A percentile compares a stretch with the other conserved stretches of the same genome.
Evolutionary conservation across 225 moss, liverwort and hornwort species (phyloP).

Genomic region (Sphagnum contortum): DNA sequence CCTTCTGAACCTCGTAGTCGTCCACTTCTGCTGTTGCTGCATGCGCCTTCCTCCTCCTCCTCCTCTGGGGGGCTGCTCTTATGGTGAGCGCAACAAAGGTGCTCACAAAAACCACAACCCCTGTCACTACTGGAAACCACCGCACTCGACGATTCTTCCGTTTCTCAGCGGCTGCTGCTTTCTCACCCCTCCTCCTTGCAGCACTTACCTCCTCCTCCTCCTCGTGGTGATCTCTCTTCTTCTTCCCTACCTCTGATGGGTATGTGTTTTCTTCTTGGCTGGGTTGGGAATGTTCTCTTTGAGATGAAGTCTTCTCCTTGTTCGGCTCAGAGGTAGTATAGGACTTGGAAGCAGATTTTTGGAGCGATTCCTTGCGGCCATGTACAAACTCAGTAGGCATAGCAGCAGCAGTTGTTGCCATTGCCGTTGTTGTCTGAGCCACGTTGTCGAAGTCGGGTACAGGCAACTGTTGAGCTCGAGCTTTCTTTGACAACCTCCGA

Average conservation of each 20-base stretch:
- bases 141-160: background rate
- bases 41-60: too few relatives aligned
- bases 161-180: too few relatives aligned
- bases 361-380: conserved; percentile 49
- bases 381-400: conserved; percentile 63
- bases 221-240: too few relatives aligned
- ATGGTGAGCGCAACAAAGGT: conserved; percentile 1
- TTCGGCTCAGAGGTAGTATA: background rate
- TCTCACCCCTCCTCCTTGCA: too few relatives aligned
- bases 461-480: conserved; percentile 39
- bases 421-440: conserved; percentile 38
- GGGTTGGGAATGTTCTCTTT: too few relatives aligned
- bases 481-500: conserved; percentile 67
- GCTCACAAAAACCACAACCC: conserved; percentile 22
- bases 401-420: conserved; percentile 15
- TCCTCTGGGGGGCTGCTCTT: too few relatives aligned
- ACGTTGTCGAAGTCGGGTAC: conserved; percentile 93
- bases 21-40: background rate
- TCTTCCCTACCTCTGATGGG: too few relatives aligned
- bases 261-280: too few relatives aligned
- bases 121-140: conserved; percentile 18
- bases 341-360: conserved; percentile 23
- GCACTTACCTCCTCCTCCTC: too few relatives aligned
- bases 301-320: too few relatives aligned
- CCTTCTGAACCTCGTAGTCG: conserved; percentile 54